These are phyloP conservation scores for Musa troglodytarum DNA, from an alignment of 176 grass and related monocot genomes.

Conservation along the genomic window DNA sequence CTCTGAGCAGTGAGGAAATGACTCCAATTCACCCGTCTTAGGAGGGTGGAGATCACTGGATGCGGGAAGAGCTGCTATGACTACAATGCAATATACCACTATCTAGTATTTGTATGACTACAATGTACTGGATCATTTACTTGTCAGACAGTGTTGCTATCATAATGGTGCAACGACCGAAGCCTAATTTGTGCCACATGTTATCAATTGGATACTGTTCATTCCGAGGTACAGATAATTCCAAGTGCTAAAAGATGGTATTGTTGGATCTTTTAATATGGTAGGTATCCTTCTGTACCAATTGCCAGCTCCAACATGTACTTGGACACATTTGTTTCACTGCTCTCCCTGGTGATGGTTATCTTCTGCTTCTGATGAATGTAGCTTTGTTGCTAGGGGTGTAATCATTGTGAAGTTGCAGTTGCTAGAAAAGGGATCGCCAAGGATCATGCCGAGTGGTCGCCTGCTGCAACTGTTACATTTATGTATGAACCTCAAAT, in stretches of 20 bases:
- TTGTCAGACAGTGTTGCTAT: background rate
- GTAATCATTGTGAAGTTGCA: constrained; percentile 89
- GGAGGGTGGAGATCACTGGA: too few relatives aligned
- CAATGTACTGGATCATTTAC: background rate
- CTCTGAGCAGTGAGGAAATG: too few relatives aligned
- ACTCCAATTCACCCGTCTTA: too few relatives aligned
- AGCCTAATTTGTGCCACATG: background rate
- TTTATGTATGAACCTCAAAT: constrained; percentile 98
- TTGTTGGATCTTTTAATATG: background rate
- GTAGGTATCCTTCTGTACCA: background rate
- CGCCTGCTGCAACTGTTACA: constrained; percentile 81
- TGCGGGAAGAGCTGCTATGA: too few relatives aligned
- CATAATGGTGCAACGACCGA: background rate
- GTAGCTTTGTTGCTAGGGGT: constrained; percentile 37
- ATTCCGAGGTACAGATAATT: background rate
- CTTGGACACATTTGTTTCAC: too few relatives aligned
- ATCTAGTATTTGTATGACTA: background rate
- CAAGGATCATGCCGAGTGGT: constrained; percentile 97
- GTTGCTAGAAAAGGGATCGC: constrained; percentile 97
- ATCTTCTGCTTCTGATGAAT: background rate
- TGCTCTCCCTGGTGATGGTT: background rate
- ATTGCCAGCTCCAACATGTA: background rate
- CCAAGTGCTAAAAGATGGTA: background rate
- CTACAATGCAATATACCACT: too few relatives aligned
- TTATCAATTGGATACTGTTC: background rate